A percentile compares a stretch with the other conserved stretches of the same genome.
Conservation (phyloP, 2,329 filamentous ascomycete species). For the Diplodia sapinea region DNA sequence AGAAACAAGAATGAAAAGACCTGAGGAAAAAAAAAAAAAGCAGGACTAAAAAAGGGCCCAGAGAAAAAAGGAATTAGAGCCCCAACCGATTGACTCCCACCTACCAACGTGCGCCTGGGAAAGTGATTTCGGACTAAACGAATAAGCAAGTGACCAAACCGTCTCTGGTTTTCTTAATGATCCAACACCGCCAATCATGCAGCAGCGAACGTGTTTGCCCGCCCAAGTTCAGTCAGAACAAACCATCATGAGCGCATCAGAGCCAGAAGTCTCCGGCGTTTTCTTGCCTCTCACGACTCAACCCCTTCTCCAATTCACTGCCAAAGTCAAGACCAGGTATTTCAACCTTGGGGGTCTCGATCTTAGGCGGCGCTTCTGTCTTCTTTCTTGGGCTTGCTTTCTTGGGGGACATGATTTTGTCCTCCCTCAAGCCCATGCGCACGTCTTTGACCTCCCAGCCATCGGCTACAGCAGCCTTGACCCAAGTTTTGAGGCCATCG, state of each 20-base stretch:
- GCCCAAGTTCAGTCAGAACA: not conserved
- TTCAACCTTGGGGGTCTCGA: constrained; percentile 49
- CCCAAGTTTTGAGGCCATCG: constrained; percentile 86
- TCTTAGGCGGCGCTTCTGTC: constrained; percentile 46
- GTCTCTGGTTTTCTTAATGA: constrained; percentile 19
- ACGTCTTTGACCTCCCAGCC: constrained; percentile 86
- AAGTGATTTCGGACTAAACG: not conserved
- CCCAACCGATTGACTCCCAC: constrained; percentile 23
- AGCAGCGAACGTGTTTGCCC: not conserved
- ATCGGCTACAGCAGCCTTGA: constrained; percentile 83
- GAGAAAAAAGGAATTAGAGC: constrained; percentile 4
- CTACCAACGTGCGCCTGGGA: constrained; percentile 22
- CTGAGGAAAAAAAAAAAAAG: not conserved
- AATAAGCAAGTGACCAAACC: constrained; percentile 8
- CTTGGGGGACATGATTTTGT: constrained; percentile 47
- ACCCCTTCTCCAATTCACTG: constrained; percentile 22
- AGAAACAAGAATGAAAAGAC: not conserved
- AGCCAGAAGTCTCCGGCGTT: constrained; percentile 25
- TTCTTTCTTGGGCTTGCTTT: constrained; percentile 37
- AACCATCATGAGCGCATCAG: not conserved
- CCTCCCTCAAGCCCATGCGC: constrained; percentile 64
- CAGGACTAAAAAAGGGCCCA: not conserved
- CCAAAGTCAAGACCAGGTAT: constrained; percentile 33
- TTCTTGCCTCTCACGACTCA: constrained; percentile 19
- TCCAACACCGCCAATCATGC: constrained; percentile 21